Percentiles rank a stretch among this genome's conserved stretches.
Evolutionary conservation across 805 yeast genomes (phyloP).

Genomic region (Wickerhamiella kurtzmanii): DNA sequence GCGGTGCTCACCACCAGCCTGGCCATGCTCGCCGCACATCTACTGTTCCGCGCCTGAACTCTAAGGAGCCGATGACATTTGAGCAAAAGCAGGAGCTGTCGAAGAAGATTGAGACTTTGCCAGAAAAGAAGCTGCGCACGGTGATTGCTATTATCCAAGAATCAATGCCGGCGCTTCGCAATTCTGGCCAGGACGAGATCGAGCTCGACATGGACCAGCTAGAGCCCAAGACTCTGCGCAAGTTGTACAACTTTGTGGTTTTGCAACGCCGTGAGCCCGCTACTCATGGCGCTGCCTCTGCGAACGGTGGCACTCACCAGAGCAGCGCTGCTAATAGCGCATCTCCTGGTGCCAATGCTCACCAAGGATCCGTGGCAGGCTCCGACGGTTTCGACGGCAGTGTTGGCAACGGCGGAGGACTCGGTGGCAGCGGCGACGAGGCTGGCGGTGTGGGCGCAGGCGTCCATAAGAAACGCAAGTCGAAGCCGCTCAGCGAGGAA

Average conservation of each 20-base stretch:
- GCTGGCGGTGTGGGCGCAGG: conserved; percentile 1
- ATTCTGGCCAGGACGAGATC: conserved; percentile 69
- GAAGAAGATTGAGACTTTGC: conserved; percentile 59
- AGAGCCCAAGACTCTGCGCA: conserved; percentile 68
- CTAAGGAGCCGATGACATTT: conserved; percentile 45
- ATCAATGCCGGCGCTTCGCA: conserved; percentile 47
- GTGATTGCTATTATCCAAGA: conserved; percentile 78
- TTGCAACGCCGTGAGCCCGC: conserved; percentile 15
- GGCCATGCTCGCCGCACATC: background rate
- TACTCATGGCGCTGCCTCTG: conserved; percentile 8
- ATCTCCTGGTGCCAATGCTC: background rate
- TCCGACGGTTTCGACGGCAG: background rate
- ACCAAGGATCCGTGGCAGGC: too few species aligned
- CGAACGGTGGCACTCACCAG: background rate
- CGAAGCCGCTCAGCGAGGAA: conserved; percentile 48
- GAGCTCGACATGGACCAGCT: conserved; percentile 92
- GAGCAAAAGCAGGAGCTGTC: conserved; percentile 93
- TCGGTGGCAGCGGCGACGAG: conserved; percentile 1
- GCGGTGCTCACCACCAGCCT: background rate
- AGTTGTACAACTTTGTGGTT: conserved; percentile 72
- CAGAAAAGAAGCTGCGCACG: conserved; percentile 69
- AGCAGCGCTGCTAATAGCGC: conserved; percentile 3
- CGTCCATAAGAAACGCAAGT: conserved; percentile 30
- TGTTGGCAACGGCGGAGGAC: conserved; percentile 1
- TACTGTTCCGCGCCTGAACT: conserved; percentile 7